Evolutionary conservation across 1,284 basidiomycete species (phyloP).

Genomic region (Phellopilus nigrolimitatus): DNA sequence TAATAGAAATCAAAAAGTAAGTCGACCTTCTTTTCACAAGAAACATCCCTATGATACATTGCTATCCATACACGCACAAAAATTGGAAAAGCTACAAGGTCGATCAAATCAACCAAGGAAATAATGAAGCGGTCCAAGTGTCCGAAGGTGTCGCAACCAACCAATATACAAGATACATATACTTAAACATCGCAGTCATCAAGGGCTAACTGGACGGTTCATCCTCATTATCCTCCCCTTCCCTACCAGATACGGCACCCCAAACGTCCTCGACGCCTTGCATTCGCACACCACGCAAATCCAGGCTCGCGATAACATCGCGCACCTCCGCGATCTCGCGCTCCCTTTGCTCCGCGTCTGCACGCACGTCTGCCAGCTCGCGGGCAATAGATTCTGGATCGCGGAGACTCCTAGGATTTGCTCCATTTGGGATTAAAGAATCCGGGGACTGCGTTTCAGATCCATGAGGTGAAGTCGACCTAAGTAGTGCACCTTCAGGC

Average conservation of each 20-base stretch:
- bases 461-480: no score
- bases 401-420: background rate
- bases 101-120: no score
- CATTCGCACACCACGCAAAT: background rate
- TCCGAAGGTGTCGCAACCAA: no score
- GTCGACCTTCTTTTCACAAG: no score
- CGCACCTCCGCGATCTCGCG: slow-evolving; percentile 15
- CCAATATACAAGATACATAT: background rate
- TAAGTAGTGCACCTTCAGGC: background rate
- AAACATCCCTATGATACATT: no score
- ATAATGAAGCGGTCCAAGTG: no score
- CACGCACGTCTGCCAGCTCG: slow-evolving; percentile 11
- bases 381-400: background rate
- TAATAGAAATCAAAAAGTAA: no score
- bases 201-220: background rate
- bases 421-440: no score
- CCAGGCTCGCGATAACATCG: slow-evolving; percentile 6
- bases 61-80: no score
- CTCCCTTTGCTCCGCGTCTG: slow-evolving; percentile 2
- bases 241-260: background rate
- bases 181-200: background rate
- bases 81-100: no score
- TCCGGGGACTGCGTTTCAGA: no score
- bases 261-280: background rate
- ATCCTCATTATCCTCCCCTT: background rate